Evolutionary conservation across 768 basidiomycete genomes (phyloP).

Genomic region (Austroboletus eburneus): DNA sequence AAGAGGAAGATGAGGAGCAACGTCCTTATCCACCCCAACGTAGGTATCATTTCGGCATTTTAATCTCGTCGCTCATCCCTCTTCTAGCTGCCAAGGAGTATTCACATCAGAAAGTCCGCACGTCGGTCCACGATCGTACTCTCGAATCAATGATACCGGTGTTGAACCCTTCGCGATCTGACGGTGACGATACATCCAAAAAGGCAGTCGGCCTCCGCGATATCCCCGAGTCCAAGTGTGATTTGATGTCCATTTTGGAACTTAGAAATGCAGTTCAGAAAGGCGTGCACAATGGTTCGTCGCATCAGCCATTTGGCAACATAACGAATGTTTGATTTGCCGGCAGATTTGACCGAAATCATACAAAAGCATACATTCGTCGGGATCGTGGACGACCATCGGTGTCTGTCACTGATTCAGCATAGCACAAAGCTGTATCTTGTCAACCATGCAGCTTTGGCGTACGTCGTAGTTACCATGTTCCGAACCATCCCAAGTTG

Average conservation of each 20-base stretch:
- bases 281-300: conserved; percentile 66
- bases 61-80: conserved; percentile 3
- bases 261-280: conserved; percentile 59
- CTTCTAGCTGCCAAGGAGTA: conserved; percentile 45
- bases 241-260: conserved; percentile 66
- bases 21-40: conserved; percentile 24
- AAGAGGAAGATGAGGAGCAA: conserved; percentile 30
- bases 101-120: conserved; percentile 90
- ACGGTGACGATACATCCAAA: conserved; percentile 18
- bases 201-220: conserved; percentile 37
- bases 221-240: conserved; percentile 73
- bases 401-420: conserved; percentile 80
- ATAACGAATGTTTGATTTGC: not conserved
- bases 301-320: not conserved
- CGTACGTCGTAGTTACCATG: conserved; percentile 47
- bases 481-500: not conserved
- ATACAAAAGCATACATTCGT: conserved; percentile 87
- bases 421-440: conserved; percentile 86
- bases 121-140: conserved; percentile 81
- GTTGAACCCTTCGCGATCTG: conserved; percentile 46
- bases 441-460: conserved; percentile 77
- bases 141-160: conserved; percentile 93
- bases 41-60: conserved; percentile 6
- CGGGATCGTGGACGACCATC: conserved; percentile 76
- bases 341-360: conserved; percentile 75